Base-by-base conservation (phyloP, 2,329 filamentous ascomycete genomes). In the Sclerotinia glacialis region DNA sequence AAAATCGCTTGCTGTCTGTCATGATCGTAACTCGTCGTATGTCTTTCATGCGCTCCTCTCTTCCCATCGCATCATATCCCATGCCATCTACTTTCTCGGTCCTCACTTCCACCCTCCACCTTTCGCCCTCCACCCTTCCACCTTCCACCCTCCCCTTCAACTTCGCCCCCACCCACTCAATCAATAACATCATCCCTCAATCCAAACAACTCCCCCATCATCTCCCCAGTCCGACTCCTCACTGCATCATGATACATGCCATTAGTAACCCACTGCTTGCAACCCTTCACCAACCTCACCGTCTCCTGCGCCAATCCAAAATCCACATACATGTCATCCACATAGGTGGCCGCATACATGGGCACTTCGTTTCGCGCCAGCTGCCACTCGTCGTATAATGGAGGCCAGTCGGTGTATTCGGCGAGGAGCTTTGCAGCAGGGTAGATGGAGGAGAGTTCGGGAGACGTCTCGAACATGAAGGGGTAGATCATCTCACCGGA, bases 281-380 rank as follows among this genome's bases (percentile, higher is more conserved):
- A 89, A 0, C 87, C 88, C 76, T 86, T 89, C 76, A 97, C 90
- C 74, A 88, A 85, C 50, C 80, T 80, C 12, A 91, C 92, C 21
- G 92, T 96, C 72, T 90, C 86, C 72, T 85, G 83, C 11, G 91
- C 89, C 65, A 93, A 80, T 8, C 86, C 86, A 71, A 86, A 90
- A 74, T 96, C 90, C 40, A 98, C 93, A 74, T 96, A 97, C 91
- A 97, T 95, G 76, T 97, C 93, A 69, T 97, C 89, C 5, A 92
- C 77, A 72, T 90, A 98, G 2, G 87, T 89, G 0, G 91, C 92
- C 1, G 93, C 90, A 74, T 95, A 97, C 0, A 96, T 87, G 0
- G 94, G 93, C 0, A 97, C 91, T 67, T 88, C 82, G 73, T 97
- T 97, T 72, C 83, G 85, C 23, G 83, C 83, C 58, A 97, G 81